Evolutionary conservation across 768 basidiomycete species (phyloP).

Genomic region (Tulasnella sp.): DNA sequence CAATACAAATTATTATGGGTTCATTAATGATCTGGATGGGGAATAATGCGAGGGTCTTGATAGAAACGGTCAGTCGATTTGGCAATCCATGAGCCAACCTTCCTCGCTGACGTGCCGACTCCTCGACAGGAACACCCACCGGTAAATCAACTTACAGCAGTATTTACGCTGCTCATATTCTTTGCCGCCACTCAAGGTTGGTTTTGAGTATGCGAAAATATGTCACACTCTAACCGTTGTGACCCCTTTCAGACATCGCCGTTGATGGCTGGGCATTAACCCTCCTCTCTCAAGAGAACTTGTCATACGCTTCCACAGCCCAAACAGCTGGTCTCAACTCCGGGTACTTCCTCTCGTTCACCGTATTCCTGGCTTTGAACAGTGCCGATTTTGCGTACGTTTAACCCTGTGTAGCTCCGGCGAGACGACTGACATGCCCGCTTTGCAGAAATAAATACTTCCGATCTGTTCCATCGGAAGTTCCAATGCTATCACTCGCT

Average conservation of each 20-base stretch:
- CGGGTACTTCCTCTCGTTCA: conserved; percentile 93
- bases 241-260: conserved; percentile 83
- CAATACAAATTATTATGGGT: conserved; percentile 89
- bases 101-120: conserved; percentile 54
- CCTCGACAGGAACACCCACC: conserved; percentile 66
- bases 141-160: conserved; percentile 63
- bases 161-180: conserved; percentile 85
- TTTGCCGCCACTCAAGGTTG: conserved; percentile 95
- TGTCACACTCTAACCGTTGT: conserved; percentile 26
- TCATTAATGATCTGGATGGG: conserved; percentile 46
- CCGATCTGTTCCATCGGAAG: conserved; percentile 33
- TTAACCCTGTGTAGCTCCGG: background rate
- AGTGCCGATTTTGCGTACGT: conserved; percentile 79
- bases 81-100: background rate
- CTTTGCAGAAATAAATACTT: conserved; percentile 38
- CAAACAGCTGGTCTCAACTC: conserved; percentile 96
- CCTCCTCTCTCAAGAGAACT: conserved; percentile 77
- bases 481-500: conserved; percentile 46
- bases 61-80: conserved; percentile 32
- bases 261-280: conserved; percentile 45
- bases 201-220: conserved; percentile 22
- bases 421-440: background rate
- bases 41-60: conserved; percentile 31
- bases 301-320: conserved; percentile 95
- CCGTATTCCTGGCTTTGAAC: conserved; percentile 94